phyloP scores from a whole-genome alignment of 179 eudicot species.

The Dionaea muscipula region DNA sequence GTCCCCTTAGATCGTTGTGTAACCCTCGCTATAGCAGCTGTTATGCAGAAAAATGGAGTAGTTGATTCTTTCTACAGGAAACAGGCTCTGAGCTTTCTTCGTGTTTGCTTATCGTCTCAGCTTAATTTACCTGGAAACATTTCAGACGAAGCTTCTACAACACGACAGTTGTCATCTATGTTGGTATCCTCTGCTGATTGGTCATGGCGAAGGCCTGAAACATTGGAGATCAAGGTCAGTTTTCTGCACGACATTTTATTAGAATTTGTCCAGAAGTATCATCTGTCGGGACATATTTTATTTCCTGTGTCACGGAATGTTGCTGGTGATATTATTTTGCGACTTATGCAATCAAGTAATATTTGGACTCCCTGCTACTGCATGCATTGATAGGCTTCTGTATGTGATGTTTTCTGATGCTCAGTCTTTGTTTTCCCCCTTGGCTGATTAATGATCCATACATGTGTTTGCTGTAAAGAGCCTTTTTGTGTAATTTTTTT shows the following conservation, averaged over 20 bases:
- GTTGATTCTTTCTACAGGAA: constrained; percentile 78
- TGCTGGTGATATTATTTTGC: no score
- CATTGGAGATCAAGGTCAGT: constrained; percentile 73
- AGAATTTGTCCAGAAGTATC: background rate
- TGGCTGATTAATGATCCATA: no score
- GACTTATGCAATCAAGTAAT: no score
- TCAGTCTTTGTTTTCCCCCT: no score
- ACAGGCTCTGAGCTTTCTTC: constrained; percentile 84
- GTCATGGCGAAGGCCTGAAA: constrained; percentile 67
- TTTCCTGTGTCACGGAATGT: background rate
- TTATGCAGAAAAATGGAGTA: constrained; percentile 63
- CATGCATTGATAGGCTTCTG: no score
- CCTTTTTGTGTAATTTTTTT: no score
- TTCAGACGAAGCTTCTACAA: constrained; percentile 46
- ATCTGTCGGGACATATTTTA: background rate
- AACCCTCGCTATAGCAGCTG: constrained; percentile 84
- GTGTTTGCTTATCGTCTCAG: constrained; percentile 85
- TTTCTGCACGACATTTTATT: background rate
- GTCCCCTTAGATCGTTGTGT: constrained; percentile 96
- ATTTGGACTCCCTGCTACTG: no score
- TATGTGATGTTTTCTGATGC: no score
- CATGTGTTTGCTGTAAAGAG: no score
- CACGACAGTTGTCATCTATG: constrained; percentile 45
- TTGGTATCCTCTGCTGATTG: constrained; percentile 57
- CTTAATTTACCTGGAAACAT: constrained; percentile 77